Percentiles rank a stretch among this genome's conserved stretches.
Conservation (phyloP, 768 basidiomycete genomes). For the Lyophyllum semitale region DNA sequence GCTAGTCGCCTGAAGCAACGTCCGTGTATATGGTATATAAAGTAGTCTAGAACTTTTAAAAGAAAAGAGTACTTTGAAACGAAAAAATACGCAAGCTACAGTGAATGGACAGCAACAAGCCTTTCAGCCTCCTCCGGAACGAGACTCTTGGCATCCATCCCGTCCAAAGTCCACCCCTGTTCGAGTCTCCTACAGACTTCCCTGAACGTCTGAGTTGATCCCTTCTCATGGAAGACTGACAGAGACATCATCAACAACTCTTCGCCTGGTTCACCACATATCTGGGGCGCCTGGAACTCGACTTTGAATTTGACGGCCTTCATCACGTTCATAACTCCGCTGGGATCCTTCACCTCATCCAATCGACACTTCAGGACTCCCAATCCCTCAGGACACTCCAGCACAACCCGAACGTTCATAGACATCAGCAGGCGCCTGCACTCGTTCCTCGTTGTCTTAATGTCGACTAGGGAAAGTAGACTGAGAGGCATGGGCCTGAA, state of each 20-base stretch:
- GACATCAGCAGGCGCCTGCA: slow-evolving; percentile 72
- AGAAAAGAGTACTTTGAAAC: not conserved
- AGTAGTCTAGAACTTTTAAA: no score
- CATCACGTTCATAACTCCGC: slow-evolving; percentile 50
- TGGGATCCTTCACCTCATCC: slow-evolving; percentile 63
- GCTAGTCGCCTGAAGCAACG: no score
- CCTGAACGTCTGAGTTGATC: slow-evolving; percentile 82
- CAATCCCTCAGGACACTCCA: slow-evolving; percentile 63
- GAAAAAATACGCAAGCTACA: no score
- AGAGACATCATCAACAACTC: slow-evolving; percentile 51
- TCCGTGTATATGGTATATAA: not conserved
- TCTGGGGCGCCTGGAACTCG: slow-evolving; percentile 56
- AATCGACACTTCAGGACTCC: slow-evolving; percentile 77
- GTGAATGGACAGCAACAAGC: not conserved
- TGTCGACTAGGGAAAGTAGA: slow-evolving; percentile 60
- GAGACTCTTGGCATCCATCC: not conserved
- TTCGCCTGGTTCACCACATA: slow-evolving; percentile 39
- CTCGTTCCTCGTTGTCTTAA: slow-evolving; percentile 68
- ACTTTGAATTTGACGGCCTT: slow-evolving; percentile 85
- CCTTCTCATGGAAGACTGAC: slow-evolving; percentile 80
- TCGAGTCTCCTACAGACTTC: slow-evolving; percentile 66
- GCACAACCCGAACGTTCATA: slow-evolving; percentile 68
- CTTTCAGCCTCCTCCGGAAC: not conserved
- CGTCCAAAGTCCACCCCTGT: slow-evolving; percentile 70
- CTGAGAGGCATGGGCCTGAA: slow-evolving; percentile 68